Percentiles rank a stretch among this genome's conserved stretches.
Evolutionary conservation across 139 green algal genomes (phyloP).

Genomic region (Asterochloris sp.): DNA sequence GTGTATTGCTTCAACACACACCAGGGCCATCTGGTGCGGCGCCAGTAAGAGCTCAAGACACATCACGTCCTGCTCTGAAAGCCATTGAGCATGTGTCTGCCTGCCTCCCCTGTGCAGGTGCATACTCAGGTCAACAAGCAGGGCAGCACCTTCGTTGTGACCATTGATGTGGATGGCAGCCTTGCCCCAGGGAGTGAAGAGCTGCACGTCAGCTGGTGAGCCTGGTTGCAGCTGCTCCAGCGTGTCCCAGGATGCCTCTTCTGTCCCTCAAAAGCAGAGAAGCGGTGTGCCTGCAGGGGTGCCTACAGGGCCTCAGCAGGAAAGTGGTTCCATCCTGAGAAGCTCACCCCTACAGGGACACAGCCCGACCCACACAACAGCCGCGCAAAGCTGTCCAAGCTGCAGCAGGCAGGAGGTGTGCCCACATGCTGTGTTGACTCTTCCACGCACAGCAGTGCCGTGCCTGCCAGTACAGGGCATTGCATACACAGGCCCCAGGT

Average conservation of each 20-base stretch:
- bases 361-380: slow-evolving; percentile 2
- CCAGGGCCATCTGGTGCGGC: too few relatives aligned
- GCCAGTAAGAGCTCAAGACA: too few relatives aligned
- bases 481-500: neutral
- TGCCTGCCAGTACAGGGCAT: neutral
- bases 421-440: neutral
- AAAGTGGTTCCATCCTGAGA: slow-evolving; percentile 24
- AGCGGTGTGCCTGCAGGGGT: slow-evolving; percentile 16
- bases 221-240: neutral
- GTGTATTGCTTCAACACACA: too few relatives aligned
- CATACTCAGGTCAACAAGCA: neutral
- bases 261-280: neutral
- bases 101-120: neutral
- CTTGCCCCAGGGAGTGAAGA: neutral
- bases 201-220: slow-evolving; percentile 13
- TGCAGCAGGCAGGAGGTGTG: neutral
- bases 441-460: neutral
- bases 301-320: slow-evolving; percentile 21
- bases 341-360: neutral
- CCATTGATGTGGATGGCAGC: neutral
- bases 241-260: neutral
- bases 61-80: too few relatives aligned
- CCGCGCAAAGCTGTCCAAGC: slow-evolving; percentile 2
- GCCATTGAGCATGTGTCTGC: too few relatives aligned
- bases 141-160: neutral